phyloP scores from a whole-genome alignment of 1,139 yeast genomes.

The Nakaseomyces delphensis region DNA sequence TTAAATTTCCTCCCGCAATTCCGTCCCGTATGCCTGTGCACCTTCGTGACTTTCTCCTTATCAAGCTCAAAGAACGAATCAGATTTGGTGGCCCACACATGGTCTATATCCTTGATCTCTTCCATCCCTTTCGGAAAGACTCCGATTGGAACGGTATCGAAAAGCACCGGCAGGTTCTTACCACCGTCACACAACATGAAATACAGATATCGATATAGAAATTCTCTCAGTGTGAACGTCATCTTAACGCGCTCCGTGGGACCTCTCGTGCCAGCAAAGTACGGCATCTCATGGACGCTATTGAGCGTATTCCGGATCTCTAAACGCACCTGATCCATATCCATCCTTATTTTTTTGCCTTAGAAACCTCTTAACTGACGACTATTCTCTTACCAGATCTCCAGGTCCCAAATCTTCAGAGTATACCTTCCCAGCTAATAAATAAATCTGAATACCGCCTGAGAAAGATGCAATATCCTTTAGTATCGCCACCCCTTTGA shows the following conservation, averaged over 20 bases:
- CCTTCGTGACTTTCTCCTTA: constrained; percentile 13
- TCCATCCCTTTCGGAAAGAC: constrained; percentile 17
- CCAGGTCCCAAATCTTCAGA: too few relatives aligned
- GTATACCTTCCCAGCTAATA: too few relatives aligned
- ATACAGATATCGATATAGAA: constrained; percentile 23
- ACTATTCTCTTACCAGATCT: too few relatives aligned
- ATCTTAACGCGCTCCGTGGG: constrained; percentile 26
- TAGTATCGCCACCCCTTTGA: too few relatives aligned
- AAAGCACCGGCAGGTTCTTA: constrained; percentile 16
- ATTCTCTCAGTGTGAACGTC: constrained; percentile 22
- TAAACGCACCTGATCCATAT: constrained; percentile 7
- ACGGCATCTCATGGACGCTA: constrained; percentile 18
- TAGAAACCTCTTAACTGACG: not conserved
- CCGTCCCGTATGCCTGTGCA: constrained; percentile 38
- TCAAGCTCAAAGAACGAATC: constrained; percentile 19
- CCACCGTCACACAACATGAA: constrained; percentile 22
- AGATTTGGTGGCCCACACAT: constrained; percentile 9
- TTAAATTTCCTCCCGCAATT: constrained; percentile 58
- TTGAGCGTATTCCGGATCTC: constrained; percentile 14
- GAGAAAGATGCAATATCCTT: too few relatives aligned
- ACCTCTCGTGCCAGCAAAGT: constrained; percentile 19
- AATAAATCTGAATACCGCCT: too few relatives aligned
- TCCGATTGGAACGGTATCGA: constrained; percentile 11
- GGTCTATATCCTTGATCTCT: constrained; percentile 14
- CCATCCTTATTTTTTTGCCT: not conserved